A percentile compares a stretch with the other conserved stretches of the same genome.
Conservation (phyloP, 805 yeast species). For the Nadsonia fulvescens region DNA sequence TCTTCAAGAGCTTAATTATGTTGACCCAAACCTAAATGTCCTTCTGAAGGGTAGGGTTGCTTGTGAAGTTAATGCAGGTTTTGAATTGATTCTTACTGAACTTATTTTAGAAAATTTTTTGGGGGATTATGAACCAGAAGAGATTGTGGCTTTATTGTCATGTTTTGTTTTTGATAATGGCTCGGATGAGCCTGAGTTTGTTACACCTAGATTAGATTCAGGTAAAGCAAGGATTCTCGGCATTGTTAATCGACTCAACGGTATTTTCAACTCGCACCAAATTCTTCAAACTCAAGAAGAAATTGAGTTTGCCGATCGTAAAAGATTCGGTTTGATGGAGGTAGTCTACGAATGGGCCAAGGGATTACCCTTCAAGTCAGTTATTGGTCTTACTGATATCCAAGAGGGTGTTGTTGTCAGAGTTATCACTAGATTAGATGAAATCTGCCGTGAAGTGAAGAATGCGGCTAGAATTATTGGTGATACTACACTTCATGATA, state of each 20-base stretch:
- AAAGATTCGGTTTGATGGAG: constrained; percentile 78
- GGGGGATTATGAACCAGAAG: constrained; percentile 88
- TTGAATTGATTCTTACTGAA: constrained; percentile 81
- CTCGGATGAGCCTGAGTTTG: constrained; percentile 50
- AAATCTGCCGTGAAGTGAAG: constrained; percentile 84
- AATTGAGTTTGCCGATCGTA: constrained; percentile 61
- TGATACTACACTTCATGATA: constrained; percentile 72
- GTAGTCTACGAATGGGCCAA: constrained; percentile 98
- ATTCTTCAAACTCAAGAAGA: constrained; percentile 72
- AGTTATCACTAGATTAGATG: constrained; percentile 86
- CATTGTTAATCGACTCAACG: constrained; percentile 45
- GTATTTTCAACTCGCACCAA: constrained; percentile 46
- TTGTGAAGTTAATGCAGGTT: constrained; percentile 63
- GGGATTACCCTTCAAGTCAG: constrained; percentile 79
- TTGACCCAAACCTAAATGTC: constrained; percentile 60
- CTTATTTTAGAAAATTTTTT: constrained; percentile 77
- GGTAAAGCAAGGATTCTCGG: constrained; percentile 43
- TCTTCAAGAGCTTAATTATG: constrained; percentile 57
- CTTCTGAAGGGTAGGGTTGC: constrained; percentile 79
- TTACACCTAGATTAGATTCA: constrained; percentile 65
- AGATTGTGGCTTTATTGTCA: constrained; percentile 85
- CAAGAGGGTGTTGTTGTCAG: constrained; percentile 95
- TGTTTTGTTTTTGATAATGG: constrained; percentile 88
- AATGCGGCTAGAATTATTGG: constrained; percentile 91
- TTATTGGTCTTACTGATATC: constrained; percentile 74